These are phyloP conservation scores for Thalassiosira profunda DNA, from an alignment of 108 stramenopile genomes.

Conservation along the genomic window DNA sequence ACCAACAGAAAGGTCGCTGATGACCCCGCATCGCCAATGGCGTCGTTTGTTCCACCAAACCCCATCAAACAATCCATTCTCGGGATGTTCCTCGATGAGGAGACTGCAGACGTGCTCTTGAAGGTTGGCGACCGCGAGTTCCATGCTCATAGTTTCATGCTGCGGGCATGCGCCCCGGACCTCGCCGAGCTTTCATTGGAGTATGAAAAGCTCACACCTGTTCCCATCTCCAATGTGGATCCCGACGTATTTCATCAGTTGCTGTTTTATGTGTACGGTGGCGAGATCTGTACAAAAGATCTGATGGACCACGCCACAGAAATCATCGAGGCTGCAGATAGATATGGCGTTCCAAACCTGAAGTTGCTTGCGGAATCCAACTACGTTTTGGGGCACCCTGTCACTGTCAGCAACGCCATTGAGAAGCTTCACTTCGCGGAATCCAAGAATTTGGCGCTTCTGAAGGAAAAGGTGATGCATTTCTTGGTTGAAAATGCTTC, in stretches of 20 bases:
- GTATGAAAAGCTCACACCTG: slow-evolving; percentile 7
- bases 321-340: slow-evolving; percentile 31
- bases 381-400: not conserved
- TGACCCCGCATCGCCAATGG: too few relatives aligned
- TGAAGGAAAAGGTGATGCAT: slow-evolving; percentile 24
- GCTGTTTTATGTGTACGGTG: slow-evolving; percentile 24
- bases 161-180: not conserved
- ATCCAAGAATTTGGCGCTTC: slow-evolving; percentile 2
- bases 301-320: slow-evolving; percentile 14
- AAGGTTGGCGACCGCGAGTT: not conserved
- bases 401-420: slow-evolving; percentile 15
- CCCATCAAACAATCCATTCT: slow-evolving; percentile 2
- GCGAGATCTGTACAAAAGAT: slow-evolving; percentile 1
- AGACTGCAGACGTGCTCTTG: not conserved
- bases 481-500: slow-evolving; percentile 13
- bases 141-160: slow-evolving; percentile 6
- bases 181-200: slow-evolving; percentile 19
- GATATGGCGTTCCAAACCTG: slow-evolving; percentile 14
- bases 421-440: slow-evolving; percentile 22
- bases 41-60: too few relatives aligned
- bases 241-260: slow-evolving; percentile 20
- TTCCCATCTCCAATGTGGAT: slow-evolving; percentile 19
- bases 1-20: too few relatives aligned
- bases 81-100: slow-evolving; percentile 2
- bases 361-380: slow-evolving; percentile 28